Base-by-base conservation (phyloP, 805 yeast genomes). In the Wickerhamiella musiphila region DNA sequence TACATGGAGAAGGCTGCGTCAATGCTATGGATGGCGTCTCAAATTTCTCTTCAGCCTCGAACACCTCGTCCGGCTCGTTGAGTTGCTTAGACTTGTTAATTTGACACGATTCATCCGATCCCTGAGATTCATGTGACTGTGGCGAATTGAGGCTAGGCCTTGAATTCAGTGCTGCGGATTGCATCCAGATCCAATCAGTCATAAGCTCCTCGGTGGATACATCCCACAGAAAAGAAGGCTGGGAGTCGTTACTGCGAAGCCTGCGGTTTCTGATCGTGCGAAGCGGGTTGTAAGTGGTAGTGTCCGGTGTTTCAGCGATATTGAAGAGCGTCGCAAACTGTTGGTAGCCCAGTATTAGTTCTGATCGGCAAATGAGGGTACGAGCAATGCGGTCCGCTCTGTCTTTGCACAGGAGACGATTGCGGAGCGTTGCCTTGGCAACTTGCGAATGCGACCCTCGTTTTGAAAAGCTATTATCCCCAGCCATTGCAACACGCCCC, bases 181-280 rank as follows among this genome's bases (percentile, higher is more conserved):
- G n/a, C n/a, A n/a, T n/a, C 47, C 46, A 49, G 2, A 44, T 38
- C 13, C 35, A 39, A 23, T 49, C 51, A 15, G 40, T 35, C 8
- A 46, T 39, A n/a, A 39, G 34, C 33, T 49, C 53, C 2, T 42
- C 29, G 6, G 42, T 37, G 12, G 45, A 43, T 9, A 49, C 39
- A 6, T 35, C 30, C 53, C 53, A 49, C 25, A 35, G 15, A 15
- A 30, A 31, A 14, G 29, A 22, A 4, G 17, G 28, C 12, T 28
- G 29, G 6, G 30, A 26, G 15, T 23, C 22, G 22, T 25, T 30
- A 15, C 28, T 17, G 8, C 35, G 27, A 10, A 28, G 21, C 42
- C 61, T 61, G 36, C 93, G 61, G 52, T 81, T 76, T 35, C 94
- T 57, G 18, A 82, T 69, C n/a, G 73, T 65, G 52, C 79, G 93